Evolutionary conservation across 192 early-diverging fungal species (phyloP).

Genomic region (Kickxella alabastrina): DNA sequence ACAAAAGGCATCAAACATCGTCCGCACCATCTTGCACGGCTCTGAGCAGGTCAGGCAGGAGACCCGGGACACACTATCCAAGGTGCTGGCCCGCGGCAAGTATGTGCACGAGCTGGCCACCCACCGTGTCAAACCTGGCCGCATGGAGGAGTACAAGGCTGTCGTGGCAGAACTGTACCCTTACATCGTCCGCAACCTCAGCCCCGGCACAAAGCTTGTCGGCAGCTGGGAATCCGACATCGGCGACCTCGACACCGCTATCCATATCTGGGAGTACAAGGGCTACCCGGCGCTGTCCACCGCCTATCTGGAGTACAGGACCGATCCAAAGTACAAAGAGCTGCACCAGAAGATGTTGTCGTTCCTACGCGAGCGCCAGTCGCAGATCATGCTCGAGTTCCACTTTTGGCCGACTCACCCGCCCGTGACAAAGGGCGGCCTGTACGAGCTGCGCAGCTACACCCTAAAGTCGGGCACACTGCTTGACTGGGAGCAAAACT

Average conservation of each 20-base stretch:
- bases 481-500: conserved; percentile 91
- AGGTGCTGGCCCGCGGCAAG: conserved; percentile 77
- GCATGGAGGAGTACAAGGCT: conserved; percentile 78
- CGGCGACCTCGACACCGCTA: conserved; percentile 79
- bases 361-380: conserved; percentile 68
- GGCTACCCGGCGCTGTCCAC: conserved; percentile 78
- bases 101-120: conserved; percentile 85
- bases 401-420: conserved; percentile 83
- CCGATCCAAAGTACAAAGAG: conserved; percentile 64
- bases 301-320: conserved; percentile 56
- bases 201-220: conserved; percentile 74
- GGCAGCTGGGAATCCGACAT: conserved; percentile 88
- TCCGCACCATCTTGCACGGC: conserved; percentile 70
- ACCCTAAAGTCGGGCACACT: conserved; percentile 80
- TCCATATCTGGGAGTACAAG: conserved; percentile 92
- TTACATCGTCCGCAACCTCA: conserved; percentile 68
- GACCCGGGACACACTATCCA: conserved; percentile 64
- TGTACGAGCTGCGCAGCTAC: conserved; percentile 92
- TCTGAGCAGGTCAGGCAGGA: conserved; percentile 62
- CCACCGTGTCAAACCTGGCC: conserved; percentile 82
- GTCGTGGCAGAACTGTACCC: conserved; percentile 76
- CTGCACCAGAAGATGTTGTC: conserved; percentile 66
- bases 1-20: conserved; percentile 55
- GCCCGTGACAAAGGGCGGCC: conserved; percentile 70
- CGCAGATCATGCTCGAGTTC: conserved; percentile 89